A percentile compares a stretch with the other conserved stretches of the same genome.
phyloP scores from a whole-genome alignment of 2,329 filamentous ascomycete species.

The Verticillium nubilum region DNA sequence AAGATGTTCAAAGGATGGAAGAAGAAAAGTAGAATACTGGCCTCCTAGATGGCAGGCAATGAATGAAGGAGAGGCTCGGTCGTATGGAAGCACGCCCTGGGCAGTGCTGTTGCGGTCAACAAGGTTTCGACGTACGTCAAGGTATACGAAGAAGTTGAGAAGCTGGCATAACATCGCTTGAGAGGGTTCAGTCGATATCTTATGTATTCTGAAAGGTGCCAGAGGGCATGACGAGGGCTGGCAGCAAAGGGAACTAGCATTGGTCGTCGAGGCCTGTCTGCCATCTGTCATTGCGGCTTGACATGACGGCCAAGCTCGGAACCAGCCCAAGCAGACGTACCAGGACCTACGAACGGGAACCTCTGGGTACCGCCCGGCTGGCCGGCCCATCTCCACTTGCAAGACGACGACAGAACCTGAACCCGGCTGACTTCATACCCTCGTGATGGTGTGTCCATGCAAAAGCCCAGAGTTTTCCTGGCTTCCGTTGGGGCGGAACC shows the following conservation, averaged over 20 bases:
- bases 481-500: not conserved
- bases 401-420: not conserved
- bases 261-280: not conserved
- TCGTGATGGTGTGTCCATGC: not conserved
- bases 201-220: not conserved
- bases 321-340: not conserved
- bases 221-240: not conserved
- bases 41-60: not conserved
- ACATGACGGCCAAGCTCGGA: not conserved
- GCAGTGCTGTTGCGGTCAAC: not conserved
- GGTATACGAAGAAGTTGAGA: not conserved
- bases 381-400: not conserved
- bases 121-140: not conserved
- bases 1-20: not conserved
- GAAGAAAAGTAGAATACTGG: not conserved
- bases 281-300: not conserved
- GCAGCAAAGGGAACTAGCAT: not conserved
- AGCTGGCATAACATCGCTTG: not conserved
- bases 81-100: not conserved
- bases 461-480: not conserved
- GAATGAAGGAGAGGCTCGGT: not conserved
- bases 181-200: not conserved
- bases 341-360: not conserved
- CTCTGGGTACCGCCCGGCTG: not conserved
- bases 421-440: not conserved